phyloP scores from a whole-genome alignment of 805 yeast species.

The Priceomyces haplophilus region DNA sequence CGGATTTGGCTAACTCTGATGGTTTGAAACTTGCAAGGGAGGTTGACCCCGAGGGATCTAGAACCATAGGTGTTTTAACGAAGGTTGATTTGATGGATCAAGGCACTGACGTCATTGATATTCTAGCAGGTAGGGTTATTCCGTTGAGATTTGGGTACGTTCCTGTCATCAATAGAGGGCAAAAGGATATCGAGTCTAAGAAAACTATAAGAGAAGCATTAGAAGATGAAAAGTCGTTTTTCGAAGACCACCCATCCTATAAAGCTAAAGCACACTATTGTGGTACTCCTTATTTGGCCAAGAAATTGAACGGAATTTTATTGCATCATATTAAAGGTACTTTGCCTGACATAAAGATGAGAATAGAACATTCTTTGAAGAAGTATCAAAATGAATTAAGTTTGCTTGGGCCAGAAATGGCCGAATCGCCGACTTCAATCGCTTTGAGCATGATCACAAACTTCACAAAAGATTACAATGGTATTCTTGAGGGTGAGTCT shows the following conservation, averaged over 20 bases:
- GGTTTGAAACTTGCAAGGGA: constrained; percentile 95
- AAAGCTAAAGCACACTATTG: constrained; percentile 92
- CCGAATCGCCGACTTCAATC: constrained; percentile 84
- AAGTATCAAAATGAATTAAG: constrained; percentile 79
- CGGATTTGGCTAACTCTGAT: constrained; percentile 95
- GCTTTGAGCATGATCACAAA: constrained; percentile 90
- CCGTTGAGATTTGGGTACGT: constrained; percentile 94
- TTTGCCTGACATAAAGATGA: constrained; percentile 85
- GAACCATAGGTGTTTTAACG: constrained; percentile 96
- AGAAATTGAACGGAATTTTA: constrained; percentile 82
- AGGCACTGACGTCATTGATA: constrained; percentile 96
- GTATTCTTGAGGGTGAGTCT: constrained; percentile 88
- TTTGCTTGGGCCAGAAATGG: constrained; percentile 82
- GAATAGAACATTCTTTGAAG: constrained; percentile 79
- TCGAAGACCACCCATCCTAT: constrained; percentile 88
- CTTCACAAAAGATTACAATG: constrained; percentile 86
- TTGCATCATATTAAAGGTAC: constrained; percentile 72
- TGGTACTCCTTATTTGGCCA: constrained; percentile 97
- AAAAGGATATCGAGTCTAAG: constrained; percentile 85
- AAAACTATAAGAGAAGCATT: constrained; percentile 89
- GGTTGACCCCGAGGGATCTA: constrained; percentile 93
- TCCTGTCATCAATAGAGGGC: constrained; percentile 96
- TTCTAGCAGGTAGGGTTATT: constrained; percentile 90
- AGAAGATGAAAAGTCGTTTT: constrained; percentile 72
- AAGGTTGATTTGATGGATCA: constrained; percentile 97